Evolutionary conservation across 352 stramenopile species (phyloP).

Genomic region (Phytophthora quininea): DNA sequence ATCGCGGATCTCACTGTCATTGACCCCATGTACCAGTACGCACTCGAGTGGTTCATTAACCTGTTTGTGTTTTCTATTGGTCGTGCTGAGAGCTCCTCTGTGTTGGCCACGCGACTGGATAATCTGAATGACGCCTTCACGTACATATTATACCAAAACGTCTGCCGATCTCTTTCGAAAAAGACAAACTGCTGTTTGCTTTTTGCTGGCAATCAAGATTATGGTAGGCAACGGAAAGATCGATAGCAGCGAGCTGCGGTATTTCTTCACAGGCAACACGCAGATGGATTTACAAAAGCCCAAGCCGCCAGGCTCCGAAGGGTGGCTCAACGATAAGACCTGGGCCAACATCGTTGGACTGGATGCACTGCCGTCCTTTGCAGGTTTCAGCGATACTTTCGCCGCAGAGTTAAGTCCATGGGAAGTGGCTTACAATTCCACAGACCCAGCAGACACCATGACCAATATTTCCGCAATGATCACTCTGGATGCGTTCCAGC

Average conservation of each 20-base stretch:
- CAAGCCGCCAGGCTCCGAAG: slow-evolving; percentile 58
- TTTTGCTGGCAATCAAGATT: slow-evolving; percentile 95
- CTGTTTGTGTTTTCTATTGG: slow-evolving; percentile 93
- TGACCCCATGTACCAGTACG: slow-evolving; percentile 97
- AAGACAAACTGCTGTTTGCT: slow-evolving; percentile 96
- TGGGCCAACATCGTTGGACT: slow-evolving; percentile 91
- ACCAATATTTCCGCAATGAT: slow-evolving; percentile 55
- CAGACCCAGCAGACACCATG: slow-evolving; percentile 81
- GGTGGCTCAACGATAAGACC: slow-evolving; percentile 89
- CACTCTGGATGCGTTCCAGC: slow-evolving; percentile 87
- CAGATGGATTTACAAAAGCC: slow-evolving; percentile 88
- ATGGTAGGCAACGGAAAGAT: slow-evolving; percentile 84
- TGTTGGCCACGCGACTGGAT: slow-evolving; percentile 81
- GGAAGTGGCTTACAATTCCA: slow-evolving; percentile 85
- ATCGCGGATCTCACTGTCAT: slow-evolving; percentile 93
- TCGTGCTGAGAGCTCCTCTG: slow-evolving; percentile 73
- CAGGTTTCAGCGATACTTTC: slow-evolving; percentile 60
- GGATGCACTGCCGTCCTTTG: slow-evolving; percentile 58
- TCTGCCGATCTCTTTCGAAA: slow-evolving; percentile 96
- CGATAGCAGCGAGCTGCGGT: slow-evolving; percentile 80
- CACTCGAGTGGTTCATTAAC: slow-evolving; percentile 96
- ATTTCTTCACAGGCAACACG: slow-evolving; percentile 94
- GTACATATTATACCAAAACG: slow-evolving; percentile 94
- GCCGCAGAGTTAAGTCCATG: slow-evolving; percentile 57
- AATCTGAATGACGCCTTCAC: slow-evolving; percentile 96